Evolutionary conservation across 2,329 filamentous ascomycete genomes (phyloP), one percentile per base, ranked within the genome.

Genomic region (Aspergillus bombycis): DNA sequence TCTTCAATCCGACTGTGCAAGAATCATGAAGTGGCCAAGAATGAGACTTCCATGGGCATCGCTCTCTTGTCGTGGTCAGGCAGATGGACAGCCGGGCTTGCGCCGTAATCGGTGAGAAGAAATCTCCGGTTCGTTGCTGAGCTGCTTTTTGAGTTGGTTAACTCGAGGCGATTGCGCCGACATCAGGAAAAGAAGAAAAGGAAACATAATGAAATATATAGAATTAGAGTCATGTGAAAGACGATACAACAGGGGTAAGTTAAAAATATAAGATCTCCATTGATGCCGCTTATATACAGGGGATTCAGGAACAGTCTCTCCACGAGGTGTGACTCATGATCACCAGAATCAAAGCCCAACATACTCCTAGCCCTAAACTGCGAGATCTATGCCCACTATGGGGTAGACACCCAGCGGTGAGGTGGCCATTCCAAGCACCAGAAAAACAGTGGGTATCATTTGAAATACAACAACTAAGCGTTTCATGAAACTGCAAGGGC

Each of bases 391-490:
- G 53, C 61, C 61, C 28, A 56, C 53, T 45, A 50, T 41, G 45
- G 52, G 46, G 53, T 46, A 41, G 21, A 34, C 46, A 48, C 60
- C 56, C n/a, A 62, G 28, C 41, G 60, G 48, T 62, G 56, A 62
- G 38, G 60, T 62, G 61, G 61, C 59, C 57, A 57, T 41, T 38
- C 57, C 60, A 45, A 41, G 58, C 26, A 62, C 61, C 61, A 62
- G 58, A 62, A 56, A 48, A 62, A 55, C 50, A 62, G 50, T 59
- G 61, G 61, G 61, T 62, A 62, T 62, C 61, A 62, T 54, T 48
- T 41, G 41, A 59, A 59, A 41, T 45, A 36, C 48, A 62, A 62
- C 59, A 62, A 56, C 62, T 53, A 57, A 57, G 53, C 53, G 61
- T 54, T 60, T 58, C 60, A 54, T 52, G 38, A 32, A 7, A 45